phyloP scores from a whole-genome alignment of 78 protist species.

The Dictyostelium firmibasis region DNA sequence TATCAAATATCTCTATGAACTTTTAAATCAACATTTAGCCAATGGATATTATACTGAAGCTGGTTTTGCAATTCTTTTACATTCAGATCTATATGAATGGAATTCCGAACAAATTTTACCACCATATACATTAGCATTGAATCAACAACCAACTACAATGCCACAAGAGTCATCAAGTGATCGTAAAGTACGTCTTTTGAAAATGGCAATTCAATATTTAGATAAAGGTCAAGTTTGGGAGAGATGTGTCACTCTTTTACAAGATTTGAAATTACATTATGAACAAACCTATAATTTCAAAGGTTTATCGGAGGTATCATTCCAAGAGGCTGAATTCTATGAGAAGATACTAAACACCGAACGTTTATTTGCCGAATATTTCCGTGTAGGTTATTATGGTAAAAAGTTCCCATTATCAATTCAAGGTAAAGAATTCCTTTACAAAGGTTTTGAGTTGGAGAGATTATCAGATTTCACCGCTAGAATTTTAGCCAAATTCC shows the following conservation, averaged over 20 bases:
- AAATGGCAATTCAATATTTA: constrained; percentile 53
- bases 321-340: constrained; percentile 76
- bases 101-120: background rate
- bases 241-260: constrained; percentile 35
- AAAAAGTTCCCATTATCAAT: constrained; percentile 73
- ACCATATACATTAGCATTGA: background rate
- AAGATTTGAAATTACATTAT: constrained; percentile 43
- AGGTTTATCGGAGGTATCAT: constrained; percentile 32
- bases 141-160: background rate
- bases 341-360: constrained; percentile 63
- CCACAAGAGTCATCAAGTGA: constrained; percentile 56
- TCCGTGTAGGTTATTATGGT: constrained; percentile 89
- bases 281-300: constrained; percentile 43
- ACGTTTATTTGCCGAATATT: constrained; percentile 81
- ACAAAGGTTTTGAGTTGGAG: constrained; percentile 79
- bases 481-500: constrained; percentile 80
- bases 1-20: constrained; percentile 78
- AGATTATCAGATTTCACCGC: constrained; percentile 71
- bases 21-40: constrained; percentile 79
- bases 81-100: constrained; percentile 82
- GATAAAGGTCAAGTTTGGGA: constrained; percentile 88
- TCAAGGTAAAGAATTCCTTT: constrained; percentile 84
- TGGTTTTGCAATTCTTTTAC: constrained; percentile 74
- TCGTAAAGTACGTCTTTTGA: constrained; percentile 61
- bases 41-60: constrained; percentile 82